These are phyloP conservation scores for Leptographium procerum DNA, from an alignment of 2,329 filamentous ascomycete genomes.

Conservation along the genomic window DNA sequence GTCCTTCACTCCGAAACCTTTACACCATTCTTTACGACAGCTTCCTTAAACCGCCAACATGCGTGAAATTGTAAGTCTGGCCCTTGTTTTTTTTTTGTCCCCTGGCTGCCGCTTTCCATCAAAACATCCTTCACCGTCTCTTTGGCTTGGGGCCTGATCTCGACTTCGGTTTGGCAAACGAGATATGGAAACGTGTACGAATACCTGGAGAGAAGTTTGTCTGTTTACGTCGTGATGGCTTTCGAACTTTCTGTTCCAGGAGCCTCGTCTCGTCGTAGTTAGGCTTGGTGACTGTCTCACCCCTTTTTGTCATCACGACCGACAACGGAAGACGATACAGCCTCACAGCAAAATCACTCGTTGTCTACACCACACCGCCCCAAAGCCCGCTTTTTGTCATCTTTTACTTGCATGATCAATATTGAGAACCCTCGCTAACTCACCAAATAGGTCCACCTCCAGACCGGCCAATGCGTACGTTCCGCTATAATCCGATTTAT, in stretches of 20 bases:
- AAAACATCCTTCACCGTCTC: not conserved
- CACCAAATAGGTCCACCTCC: conserved; percentile 83
- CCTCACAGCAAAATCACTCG: not conserved
- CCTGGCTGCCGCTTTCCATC: not conserved
- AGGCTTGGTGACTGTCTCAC: not conserved
- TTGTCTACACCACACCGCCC: not conserved
- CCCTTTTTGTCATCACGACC: not conserved
- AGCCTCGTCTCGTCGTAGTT: not conserved
- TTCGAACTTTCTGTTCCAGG: not conserved
- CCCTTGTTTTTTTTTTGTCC: not conserved
- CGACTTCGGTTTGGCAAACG: not conserved
- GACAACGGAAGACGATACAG: not conserved
- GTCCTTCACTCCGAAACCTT: not conserved
- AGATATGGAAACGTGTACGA: not conserved
- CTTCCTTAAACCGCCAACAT: conserved; percentile 36
- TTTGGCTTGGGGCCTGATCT: not conserved
- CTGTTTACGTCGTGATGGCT: not conserved
- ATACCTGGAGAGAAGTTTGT: not conserved
- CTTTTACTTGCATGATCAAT: not conserved
- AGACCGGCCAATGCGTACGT: conserved; percentile 98
- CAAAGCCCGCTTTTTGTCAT: not conserved
- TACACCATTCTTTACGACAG: not conserved
- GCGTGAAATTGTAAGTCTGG: conserved; percentile 59
- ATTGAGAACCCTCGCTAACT: conserved; percentile 4
- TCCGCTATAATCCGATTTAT: not conserved